These are phyloP conservation scores for Phialocephala sp. DNA, from an alignment of 2,329 filamentous ascomycete species.

Conservation along the genomic window DNA sequence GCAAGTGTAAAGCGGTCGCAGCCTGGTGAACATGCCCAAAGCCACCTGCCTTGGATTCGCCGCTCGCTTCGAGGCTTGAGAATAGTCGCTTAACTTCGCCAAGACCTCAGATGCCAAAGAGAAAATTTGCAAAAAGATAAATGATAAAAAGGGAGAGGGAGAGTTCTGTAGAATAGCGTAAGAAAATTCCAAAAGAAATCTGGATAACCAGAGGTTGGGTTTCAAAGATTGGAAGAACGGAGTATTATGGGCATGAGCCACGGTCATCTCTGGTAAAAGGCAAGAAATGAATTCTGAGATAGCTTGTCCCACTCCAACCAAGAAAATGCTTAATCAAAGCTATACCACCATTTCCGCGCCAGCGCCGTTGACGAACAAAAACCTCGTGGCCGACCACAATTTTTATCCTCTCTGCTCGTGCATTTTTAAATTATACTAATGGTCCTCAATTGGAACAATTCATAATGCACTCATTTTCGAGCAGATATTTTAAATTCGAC, in stretches of 20 bases:
- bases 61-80: not conserved
- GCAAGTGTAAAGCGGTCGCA: not conserved
- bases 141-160: not conserved
- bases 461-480: not conserved
- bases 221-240: constrained; percentile 60
- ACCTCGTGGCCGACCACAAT: not conserved
- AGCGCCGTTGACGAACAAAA: not conserved
- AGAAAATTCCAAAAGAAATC: constrained; percentile 34
- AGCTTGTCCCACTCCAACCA: constrained; percentile 44
- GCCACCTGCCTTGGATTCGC: not conserved
- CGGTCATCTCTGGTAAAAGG: constrained; percentile 48
- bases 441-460: not conserved
- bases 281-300: constrained; percentile 47
- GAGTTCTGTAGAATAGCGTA: no score
- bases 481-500: not conserved
- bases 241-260: constrained; percentile 55
- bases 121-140: constrained; percentile 2
- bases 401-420: not conserved
- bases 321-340: constrained; percentile 15
- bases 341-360: constrained; percentile 15
- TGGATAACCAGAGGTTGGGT: constrained; percentile 39
- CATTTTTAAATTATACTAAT: not conserved
- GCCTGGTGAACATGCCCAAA: not conserved
- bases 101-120: constrained; percentile 14
- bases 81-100: not conserved